Base-by-base conservation (phyloP, 192 early-diverging fungal species). In the Paraglomus brasilianum region DNA sequence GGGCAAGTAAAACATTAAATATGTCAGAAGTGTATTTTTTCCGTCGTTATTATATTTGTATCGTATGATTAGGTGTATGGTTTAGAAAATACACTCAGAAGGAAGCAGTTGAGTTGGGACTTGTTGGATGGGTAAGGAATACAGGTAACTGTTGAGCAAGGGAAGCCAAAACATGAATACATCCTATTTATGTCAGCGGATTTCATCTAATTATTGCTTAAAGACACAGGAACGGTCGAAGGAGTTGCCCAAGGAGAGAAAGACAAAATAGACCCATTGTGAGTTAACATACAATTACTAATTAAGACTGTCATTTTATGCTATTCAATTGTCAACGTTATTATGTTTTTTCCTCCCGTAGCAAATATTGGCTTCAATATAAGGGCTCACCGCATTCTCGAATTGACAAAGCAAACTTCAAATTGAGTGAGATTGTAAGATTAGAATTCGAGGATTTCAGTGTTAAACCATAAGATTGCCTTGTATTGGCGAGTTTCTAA, bases 11-110 rank as follows among this genome's bases (percentile, higher is more conserved):
- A 7, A 21, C 8, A 11, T 55, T 55, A 21, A 6, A 11, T 55
- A 55, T 21, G 17, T 6, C 17, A 11, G 24, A 11, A 17, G 52
- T 24, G 7, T 55, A 24, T 10, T 63, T 63, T 63, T 44, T 15
- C n/a, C 42, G 22, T 44, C 1, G 17, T 7, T 44, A 14, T 47
- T 62, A 15, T 11, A 15, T 43, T 5, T 14, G 10, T 0, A 21
- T 44, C 7, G n/a, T 42, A 62, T 45, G 10, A 41, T 38, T 44
- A 63, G 60, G 44, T 22, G 60, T 63, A 63, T 63, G 38, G 38
- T 63, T 63, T 63, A 30, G 60, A 17, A 63, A 63, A 46, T 63
- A 63, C 39, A 63, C 60, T n/a, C 9, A 21, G 40, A 17, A 63
- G 42, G 46, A 63, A 47, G 60, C 44, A 14, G 41, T 47, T 44